Evolutionary conservation across 2,329 filamentous ascomycete genomes (phyloP), one percentile per base, ranked within the genome.

Genomic region (Xylariaceae sp.): DNA sequence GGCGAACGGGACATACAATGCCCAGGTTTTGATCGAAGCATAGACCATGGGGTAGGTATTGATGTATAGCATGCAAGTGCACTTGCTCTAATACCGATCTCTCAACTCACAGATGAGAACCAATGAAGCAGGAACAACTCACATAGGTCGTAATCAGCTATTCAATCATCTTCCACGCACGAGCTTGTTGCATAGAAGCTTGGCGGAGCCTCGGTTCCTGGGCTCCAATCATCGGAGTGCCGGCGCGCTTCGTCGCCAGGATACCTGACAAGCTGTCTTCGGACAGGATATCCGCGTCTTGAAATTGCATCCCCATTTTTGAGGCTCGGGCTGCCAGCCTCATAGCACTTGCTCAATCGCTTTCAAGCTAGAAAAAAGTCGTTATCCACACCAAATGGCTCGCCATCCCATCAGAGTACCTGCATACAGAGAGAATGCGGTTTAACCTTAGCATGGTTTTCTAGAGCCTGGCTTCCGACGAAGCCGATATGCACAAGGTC

Each of bases 161-260:
- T n/a, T n/a, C n/a, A n/a, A n/a, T n/a, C n/a, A n/a, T n/a, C n/a
- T n/a, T n/a, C n/a, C n/a, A n/a, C n/a, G n/a, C n/a, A n/a, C n/a
- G n/a, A n/a, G n/a, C n/a, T n/a, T n/a, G n/a, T n/a, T n/a, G n/a
- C n/a, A n/a, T n/a, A n/a, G n/a, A n/a, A 39, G 17, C n/a, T 39
- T 23, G 20, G 25, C 37, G 35, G 47, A 42, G 14, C 39, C 42
- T n/a, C 42, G 47, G 17, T 35, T 38, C 33, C 14, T 40, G 7
- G 35, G 7, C 16, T 16, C 16, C 16, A 35, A 32, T 17, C 10
- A 36, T 32, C 7, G 4, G 7, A 12, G 7, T 32, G 27, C 12
- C 27, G 12, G 7, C 4, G 12, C 27, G 27, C 27, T 32, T 32
- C 12, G 27, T 14, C 5, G 16, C 7, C 12, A 32, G 5, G 16